These are phyloP conservation scores for Clonostachys rhizophaga DNA, from an alignment of 2,329 filamentous ascomycete species.

Conservation along the genomic window DNA sequence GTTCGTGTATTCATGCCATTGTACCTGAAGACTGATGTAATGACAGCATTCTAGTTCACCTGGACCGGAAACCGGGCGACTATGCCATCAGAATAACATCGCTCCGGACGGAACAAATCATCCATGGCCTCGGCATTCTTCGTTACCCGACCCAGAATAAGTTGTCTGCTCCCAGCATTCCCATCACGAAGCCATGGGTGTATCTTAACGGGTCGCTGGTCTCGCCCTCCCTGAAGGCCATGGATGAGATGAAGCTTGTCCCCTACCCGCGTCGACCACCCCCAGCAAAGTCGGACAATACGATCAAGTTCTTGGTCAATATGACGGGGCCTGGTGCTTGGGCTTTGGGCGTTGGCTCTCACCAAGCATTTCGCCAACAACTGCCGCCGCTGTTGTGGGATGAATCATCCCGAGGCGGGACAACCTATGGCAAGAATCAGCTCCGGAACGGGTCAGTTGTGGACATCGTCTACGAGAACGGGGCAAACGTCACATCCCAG, in stretches of 20 bases:
- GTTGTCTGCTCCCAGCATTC: neutral
- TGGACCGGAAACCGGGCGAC: too few species aligned
- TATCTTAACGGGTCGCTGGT: conserved; percentile 35
- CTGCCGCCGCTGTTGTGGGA: conserved; percentile 31
- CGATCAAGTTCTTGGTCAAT: conserved; percentile 35
- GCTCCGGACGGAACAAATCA: too few species aligned
- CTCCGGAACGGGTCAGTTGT: conserved; percentile 41
- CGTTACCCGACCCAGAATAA: too few species aligned
- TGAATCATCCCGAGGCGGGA: conserved; percentile 25
- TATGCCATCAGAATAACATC: too few species aligned
- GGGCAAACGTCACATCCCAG: conserved; percentile 33
- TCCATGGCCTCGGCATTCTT: too few species aligned
- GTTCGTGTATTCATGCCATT: too few species aligned
- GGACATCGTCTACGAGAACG: conserved; percentile 43
- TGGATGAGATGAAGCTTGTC: conserved; percentile 33
- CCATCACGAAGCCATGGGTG: neutral
- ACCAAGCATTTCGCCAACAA: conserved; percentile 15
- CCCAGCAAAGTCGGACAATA: conserved; percentile 34
- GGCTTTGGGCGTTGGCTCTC: conserved; percentile 36
- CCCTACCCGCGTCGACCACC: conserved; percentile 43
- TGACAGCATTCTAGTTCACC: too few species aligned
- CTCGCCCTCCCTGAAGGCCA: conserved; percentile 32
- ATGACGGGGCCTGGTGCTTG: conserved; percentile 42
- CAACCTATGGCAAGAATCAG: conserved; percentile 7
- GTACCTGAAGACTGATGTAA: too few species aligned